phyloP scores from a whole-genome alignment of 768 basidiomycete genomes.

The Mycena pura region DNA sequence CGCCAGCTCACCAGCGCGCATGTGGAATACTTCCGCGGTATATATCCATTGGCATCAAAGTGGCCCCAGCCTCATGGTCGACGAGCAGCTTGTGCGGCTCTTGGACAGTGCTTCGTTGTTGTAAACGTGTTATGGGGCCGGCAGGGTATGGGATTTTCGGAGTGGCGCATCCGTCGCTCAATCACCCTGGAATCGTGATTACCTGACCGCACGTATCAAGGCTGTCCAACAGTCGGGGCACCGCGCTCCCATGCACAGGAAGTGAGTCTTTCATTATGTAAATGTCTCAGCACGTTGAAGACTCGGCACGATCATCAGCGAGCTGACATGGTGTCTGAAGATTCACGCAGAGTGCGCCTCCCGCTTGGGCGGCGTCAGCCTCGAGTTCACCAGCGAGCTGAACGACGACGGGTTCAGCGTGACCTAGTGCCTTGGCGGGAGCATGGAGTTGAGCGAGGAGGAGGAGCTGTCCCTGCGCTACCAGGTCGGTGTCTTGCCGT shows the following conservation, averaged over 20 bases:
- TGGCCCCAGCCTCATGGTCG: conserved; percentile 87
- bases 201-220: conserved; percentile 80
- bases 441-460: conserved; percentile 93
- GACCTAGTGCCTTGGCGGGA: conserved; percentile 96
- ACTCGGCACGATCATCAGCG: conserved; percentile 87
- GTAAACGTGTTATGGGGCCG: conserved; percentile 93
- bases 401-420: conserved; percentile 92
- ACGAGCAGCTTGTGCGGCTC: conserved; percentile 76
- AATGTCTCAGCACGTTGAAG: conserved; percentile 74
- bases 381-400: conserved; percentile 93
- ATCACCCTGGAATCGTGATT: conserved; percentile 65
- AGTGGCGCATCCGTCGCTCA: background rate
- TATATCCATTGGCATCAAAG: conserved; percentile 98
- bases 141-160: conserved; percentile 59
- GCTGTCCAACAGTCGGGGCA: conserved; percentile 83
- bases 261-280: conserved; percentile 60
- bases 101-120: conserved; percentile 78
- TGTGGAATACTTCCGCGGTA: conserved; percentile 93
- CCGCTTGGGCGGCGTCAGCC: conserved; percentile 80
- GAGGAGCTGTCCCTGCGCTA: conserved; percentile 89
- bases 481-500: conserved; percentile 64
- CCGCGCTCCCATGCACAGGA: conserved; percentile 99
- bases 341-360: conserved; percentile 82
- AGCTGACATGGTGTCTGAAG: conserved; percentile 80
- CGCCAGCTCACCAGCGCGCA: conserved; percentile 92